These are phyloP conservation scores for Keithomyces neogunnii DNA, from an alignment of 2,329 filamentous ascomycete species.

Conservation along the genomic window DNA sequence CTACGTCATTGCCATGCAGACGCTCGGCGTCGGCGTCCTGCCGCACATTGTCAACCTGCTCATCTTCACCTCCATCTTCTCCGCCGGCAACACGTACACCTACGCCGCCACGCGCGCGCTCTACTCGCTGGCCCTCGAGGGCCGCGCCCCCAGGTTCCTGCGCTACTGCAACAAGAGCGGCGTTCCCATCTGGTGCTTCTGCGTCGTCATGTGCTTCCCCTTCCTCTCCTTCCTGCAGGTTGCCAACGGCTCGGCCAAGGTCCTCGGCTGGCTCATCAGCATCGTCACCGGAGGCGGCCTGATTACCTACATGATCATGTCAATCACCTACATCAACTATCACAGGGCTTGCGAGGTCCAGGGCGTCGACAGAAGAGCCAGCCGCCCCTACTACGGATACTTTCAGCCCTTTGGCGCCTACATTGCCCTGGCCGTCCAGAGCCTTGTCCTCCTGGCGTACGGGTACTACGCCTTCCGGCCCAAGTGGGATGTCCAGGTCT, in stretches of 20 bases:
- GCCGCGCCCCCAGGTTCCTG: slow-evolving; percentile 43
- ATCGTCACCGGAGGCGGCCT: slow-evolving; percentile 49
- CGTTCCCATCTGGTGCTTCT: slow-evolving; percentile 51
- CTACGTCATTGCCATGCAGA: slow-evolving; percentile 53
- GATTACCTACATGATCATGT: slow-evolving; percentile 54
- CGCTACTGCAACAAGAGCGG: slow-evolving; percentile 49
- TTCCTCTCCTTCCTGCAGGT: slow-evolving; percentile 45
- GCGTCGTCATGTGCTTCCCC: slow-evolving; percentile 43
- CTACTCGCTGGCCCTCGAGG: slow-evolving; percentile 39
- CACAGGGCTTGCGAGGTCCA: slow-evolving; percentile 46
- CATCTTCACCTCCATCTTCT: slow-evolving; percentile 31
- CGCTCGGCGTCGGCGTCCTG: slow-evolving; percentile 41
- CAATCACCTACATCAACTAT: slow-evolving; percentile 36
- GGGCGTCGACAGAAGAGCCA: slow-evolving; percentile 38
- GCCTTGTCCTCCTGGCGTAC: slow-evolving; percentile 38
- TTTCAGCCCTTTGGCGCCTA: slow-evolving; percentile 52
- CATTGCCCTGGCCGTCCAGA: slow-evolving; percentile 33
- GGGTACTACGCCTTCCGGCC: slow-evolving; percentile 46
- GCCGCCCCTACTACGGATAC: slow-evolving; percentile 50
- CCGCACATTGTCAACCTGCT: slow-evolving; percentile 49
- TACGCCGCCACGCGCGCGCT: slow-evolving; percentile 40
- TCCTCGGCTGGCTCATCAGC: slow-evolving; percentile 45
- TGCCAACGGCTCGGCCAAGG: slow-evolving; percentile 36
- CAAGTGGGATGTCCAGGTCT: slow-evolving; percentile 40
- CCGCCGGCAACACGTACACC: slow-evolving; percentile 39